Evolutionary conservation across 2,329 filamentous ascomycete species (phyloP).

Genomic region (Sclerotinia trifoliorum): DNA sequence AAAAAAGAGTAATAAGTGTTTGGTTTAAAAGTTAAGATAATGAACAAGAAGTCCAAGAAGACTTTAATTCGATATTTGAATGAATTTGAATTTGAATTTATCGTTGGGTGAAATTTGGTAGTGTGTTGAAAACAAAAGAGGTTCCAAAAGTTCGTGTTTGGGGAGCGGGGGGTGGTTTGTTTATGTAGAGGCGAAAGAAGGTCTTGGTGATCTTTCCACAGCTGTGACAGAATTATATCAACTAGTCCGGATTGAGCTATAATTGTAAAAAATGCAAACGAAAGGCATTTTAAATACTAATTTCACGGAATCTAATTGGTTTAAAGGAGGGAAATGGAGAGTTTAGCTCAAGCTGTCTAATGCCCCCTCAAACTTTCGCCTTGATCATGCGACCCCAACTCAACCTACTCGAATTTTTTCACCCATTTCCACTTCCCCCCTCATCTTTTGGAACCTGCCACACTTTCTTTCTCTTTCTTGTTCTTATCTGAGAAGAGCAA

Average conservation of each 20-base stretch:
- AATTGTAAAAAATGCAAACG: conserved; percentile 19
- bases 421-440: neutral
- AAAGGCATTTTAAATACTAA: conserved; percentile 8
- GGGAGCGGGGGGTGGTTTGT: conserved; percentile 19
- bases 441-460: neutral
- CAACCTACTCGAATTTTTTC: conserved; percentile 17
- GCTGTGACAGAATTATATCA: neutral
- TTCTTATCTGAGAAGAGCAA: neutral
- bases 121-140: conserved; percentile 3
- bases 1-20: conserved; percentile 12
- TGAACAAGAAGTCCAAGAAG: conserved; percentile 7
- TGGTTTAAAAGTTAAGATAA: neutral
- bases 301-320: neutral
- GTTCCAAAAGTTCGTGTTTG: conserved; percentile 15
- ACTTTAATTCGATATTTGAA: neutral
- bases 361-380: conserved; percentile 9
- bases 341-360: neutral
- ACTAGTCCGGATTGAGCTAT: conserved; percentile 20
- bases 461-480: conserved; percentile 6
- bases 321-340: conserved; percentile 5
- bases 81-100: neutral
- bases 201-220: conserved; percentile 17
- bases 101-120: neutral
- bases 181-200: conserved; percentile 20
- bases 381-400: conserved; percentile 20